Conservation (phyloP, 139 green algal species). For the Pseudopediastrum boryanum region DNA sequence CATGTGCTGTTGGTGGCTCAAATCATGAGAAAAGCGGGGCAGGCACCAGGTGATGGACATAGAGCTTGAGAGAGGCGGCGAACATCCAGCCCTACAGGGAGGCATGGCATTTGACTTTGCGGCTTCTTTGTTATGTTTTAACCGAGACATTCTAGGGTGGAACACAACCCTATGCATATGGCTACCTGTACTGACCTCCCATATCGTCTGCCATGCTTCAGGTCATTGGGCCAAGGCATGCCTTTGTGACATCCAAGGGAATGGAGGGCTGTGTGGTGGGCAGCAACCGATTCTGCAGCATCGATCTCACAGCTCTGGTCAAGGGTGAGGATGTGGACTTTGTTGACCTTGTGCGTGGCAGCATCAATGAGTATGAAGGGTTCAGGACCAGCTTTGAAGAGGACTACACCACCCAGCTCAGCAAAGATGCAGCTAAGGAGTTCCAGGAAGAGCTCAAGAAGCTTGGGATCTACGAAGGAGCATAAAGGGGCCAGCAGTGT, state of each 20-base stretch:
- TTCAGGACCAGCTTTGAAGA: conserved; percentile 32
- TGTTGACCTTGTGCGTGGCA: conserved; percentile 15
- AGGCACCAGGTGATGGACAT: no score
- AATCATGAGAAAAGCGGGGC: no score
- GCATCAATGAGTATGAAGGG: conserved; percentile 40
- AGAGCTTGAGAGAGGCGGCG: no score
- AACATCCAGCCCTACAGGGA: no score
- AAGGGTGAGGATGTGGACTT: conserved; percentile 30
- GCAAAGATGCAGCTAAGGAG: conserved; percentile 22
- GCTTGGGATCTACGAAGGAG: conserved; percentile 54
- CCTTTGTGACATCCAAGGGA: conserved; percentile 26
- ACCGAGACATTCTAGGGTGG: no score
- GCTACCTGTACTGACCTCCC: not conserved
- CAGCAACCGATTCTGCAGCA: conserved; percentile 8
- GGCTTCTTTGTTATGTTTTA: no score
- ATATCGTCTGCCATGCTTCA: not conserved
- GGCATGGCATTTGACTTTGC: no score
- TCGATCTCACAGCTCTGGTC: conserved; percentile 12
- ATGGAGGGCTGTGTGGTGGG: conserved; percentile 9
- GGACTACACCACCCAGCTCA: conserved; percentile 28
- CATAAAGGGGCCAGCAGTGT: no score
- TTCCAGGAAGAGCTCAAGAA: conserved; percentile 50
- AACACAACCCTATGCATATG: no score
- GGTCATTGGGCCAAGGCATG: conserved; percentile 42
- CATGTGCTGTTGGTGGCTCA: no score